These are phyloP conservation scores for Lizonia empirigonia DNA, from an alignment of 2,329 filamentous ascomycete genomes.

Conservation along the genomic window DNA sequence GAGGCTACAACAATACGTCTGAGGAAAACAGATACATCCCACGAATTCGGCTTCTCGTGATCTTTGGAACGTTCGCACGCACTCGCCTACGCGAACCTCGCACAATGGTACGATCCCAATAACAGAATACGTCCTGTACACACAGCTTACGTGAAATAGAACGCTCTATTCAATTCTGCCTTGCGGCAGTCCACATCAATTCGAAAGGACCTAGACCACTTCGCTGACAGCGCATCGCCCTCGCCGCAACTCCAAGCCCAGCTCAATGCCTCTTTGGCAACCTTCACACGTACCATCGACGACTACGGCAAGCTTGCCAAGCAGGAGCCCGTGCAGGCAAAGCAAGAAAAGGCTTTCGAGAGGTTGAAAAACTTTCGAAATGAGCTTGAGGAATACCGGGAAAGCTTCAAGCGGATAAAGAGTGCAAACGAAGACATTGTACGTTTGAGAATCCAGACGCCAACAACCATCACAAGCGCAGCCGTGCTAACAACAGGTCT, in stretches of 20 bases:
- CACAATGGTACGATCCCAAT: not conserved
- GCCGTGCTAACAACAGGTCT: slow-evolving; percentile 7
- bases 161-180: slow-evolving; percentile 83
- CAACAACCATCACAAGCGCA: not conserved
- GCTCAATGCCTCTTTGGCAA: slow-evolving; percentile 63
- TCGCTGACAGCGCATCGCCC: slow-evolving; percentile 64
- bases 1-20: slow-evolving; percentile 20
- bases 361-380: slow-evolving; percentile 82
- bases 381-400: slow-evolving; percentile 80
- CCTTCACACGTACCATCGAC: slow-evolving; percentile 88
- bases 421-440: slow-evolving; percentile 75
- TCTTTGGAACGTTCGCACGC: not conserved
- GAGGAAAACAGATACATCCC: not conserved
- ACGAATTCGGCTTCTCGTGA: not conserved
- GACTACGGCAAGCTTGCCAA: slow-evolving; percentile 86
- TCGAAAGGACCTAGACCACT: slow-evolving; percentile 74
- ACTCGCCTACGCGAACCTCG: too few species aligned
- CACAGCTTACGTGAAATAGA: slow-evolving; percentile 56
- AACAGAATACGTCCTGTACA: not conserved
- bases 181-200: slow-evolving; percentile 83
- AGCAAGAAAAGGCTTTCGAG: slow-evolving; percentile 88
- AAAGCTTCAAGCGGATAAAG: slow-evolving; percentile 78
- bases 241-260: slow-evolving; percentile 66
- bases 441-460: slow-evolving; percentile 28
- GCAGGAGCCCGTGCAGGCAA: slow-evolving; percentile 86